These are phyloP conservation scores for Asterionellopsis glacialis DNA, from an alignment of 108 stramenopile species.

Conservation along the genomic window DNA sequence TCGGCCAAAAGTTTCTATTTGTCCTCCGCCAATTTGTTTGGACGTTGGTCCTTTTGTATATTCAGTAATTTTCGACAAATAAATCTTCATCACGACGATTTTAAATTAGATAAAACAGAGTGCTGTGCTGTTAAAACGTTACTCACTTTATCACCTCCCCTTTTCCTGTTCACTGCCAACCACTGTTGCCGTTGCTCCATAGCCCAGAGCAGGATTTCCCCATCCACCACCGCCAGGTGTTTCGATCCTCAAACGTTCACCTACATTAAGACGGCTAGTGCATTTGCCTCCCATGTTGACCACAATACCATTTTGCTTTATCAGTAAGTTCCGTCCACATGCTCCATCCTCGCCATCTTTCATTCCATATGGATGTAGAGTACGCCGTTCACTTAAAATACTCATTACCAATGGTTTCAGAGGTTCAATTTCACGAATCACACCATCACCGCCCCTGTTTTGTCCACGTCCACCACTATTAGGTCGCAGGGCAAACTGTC, in stretches of 20 bases:
- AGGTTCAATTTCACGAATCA: conserved; percentile 92
- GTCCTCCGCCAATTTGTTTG: no score
- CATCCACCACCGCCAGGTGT: conserved; percentile 92
- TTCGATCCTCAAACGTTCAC: conserved; percentile 85
- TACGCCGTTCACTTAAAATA: conserved; percentile 92
- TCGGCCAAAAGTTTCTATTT: no score
- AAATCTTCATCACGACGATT: no score
- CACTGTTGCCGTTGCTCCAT: no score
- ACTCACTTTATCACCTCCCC: no score
- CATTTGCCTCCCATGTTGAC: conserved; percentile 93
- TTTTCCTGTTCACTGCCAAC: no score
- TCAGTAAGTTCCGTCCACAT: conserved; percentile 84
- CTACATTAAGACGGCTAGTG: conserved; percentile 70
- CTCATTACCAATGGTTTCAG: conserved; percentile 89
- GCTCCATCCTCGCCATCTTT: conserved; percentile 85
- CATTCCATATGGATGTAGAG: conserved; percentile 92
- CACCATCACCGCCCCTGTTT: conserved; percentile 93
- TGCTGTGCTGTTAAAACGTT: no score
- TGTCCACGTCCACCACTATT: conserved; percentile 91
- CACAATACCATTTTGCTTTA: conserved; percentile 57
- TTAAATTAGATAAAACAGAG: no score
- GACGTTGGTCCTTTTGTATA: no score
- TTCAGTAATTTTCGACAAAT: no score
- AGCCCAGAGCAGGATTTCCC: no score
- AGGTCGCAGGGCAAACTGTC: conserved; percentile 82